Conservation (phyloP, 768 basidiomycete species). For the Pisolithus tinctorius region DNA sequence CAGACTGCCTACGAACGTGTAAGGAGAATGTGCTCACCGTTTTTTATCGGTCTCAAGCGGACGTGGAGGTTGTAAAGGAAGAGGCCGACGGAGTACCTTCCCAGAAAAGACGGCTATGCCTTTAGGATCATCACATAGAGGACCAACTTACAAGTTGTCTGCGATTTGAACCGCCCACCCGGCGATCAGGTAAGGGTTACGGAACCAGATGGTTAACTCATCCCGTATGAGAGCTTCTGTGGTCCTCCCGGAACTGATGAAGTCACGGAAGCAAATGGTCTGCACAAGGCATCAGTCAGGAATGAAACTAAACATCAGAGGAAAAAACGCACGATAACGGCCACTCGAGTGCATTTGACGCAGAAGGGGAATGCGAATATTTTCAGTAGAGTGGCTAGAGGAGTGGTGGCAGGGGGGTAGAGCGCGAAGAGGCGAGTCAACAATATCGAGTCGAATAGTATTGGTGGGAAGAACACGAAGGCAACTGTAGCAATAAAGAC, state of each 20-base stretch:
- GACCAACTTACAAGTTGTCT: slow-evolving; percentile 26
- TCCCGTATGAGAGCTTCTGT: not conserved
- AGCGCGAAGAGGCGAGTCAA: slow-evolving; percentile 16
- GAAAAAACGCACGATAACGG: slow-evolving; percentile 7
- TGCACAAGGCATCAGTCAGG: not conserved
- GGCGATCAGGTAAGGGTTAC: slow-evolving; percentile 5
- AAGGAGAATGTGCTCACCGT: not conserved
- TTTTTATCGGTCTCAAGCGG: not conserved
- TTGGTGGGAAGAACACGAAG: slow-evolving; percentile 23
- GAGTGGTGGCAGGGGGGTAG: slow-evolving; percentile 21
- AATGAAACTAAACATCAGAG: not conserved
- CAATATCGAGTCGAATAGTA: not conserved
- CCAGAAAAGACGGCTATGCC: not conserved
- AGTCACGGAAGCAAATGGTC: not conserved
- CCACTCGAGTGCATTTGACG: slow-evolving; percentile 26
- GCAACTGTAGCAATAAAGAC: slow-evolving; percentile 15
- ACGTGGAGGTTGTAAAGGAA: slow-evolving; percentile 21
- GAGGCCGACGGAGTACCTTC: slow-evolving; percentile 20
- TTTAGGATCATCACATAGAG: not conserved
- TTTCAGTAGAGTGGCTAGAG: slow-evolving; percentile 6
- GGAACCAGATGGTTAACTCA: not conserved
- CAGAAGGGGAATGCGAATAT: slow-evolving; percentile 25
- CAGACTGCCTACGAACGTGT: not conserved
- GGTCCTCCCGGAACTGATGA: not conserved
- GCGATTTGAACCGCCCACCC: slow-evolving; percentile 18